phyloP scores from a whole-genome alignment of 108 stramenopile species.

The Pseudonitzschia pungens region DNA sequence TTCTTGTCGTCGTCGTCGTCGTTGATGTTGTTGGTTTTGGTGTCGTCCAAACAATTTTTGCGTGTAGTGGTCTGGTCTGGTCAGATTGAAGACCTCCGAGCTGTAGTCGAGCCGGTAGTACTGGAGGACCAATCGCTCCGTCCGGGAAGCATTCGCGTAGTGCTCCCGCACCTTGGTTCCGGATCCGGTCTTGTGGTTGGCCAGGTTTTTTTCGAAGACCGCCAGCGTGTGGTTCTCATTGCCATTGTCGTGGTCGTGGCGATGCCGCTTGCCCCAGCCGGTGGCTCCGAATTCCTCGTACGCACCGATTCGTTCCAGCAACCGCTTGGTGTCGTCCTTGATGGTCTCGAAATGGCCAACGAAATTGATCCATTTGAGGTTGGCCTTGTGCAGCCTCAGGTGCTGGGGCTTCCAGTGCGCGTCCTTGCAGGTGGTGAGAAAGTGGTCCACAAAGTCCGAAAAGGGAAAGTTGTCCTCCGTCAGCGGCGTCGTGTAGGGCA shows the following conservation, averaged over 20 bases:
- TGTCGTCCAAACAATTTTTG: not conserved
- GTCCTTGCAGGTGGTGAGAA: conserved; percentile 27
- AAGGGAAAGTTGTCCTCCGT: conserved; percentile 13
- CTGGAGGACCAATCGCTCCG: not conserved
- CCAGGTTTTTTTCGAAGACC: conserved; percentile 9
- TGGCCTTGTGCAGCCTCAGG: conserved; percentile 34
- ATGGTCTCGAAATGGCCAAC: conserved; percentile 40
- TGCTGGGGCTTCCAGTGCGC: conserved; percentile 43
- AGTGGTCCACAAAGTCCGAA: not conserved
- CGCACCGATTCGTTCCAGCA: conserved; percentile 35
- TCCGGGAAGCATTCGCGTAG: not conserved
- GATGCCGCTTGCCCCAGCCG: conserved; percentile 41
- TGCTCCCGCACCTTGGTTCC: not conserved
- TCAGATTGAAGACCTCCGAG: not conserved
- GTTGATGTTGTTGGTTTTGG: no score
- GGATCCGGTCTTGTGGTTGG: conserved; percentile 15
- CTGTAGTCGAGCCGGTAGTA: conserved; percentile 12
- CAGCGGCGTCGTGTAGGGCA: not conserved
- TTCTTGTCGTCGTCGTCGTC: no score
- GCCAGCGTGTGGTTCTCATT: not conserved
- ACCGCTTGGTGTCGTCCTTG: conserved; percentile 24
- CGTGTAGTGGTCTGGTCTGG: not conserved
- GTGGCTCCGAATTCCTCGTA: conserved; percentile 39
- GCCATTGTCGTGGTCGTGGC: conserved; percentile 16
- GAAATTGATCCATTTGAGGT: conserved; percentile 39